Conservation (phyloP, 768 basidiomycete species). For the Russula sp. region DNA sequence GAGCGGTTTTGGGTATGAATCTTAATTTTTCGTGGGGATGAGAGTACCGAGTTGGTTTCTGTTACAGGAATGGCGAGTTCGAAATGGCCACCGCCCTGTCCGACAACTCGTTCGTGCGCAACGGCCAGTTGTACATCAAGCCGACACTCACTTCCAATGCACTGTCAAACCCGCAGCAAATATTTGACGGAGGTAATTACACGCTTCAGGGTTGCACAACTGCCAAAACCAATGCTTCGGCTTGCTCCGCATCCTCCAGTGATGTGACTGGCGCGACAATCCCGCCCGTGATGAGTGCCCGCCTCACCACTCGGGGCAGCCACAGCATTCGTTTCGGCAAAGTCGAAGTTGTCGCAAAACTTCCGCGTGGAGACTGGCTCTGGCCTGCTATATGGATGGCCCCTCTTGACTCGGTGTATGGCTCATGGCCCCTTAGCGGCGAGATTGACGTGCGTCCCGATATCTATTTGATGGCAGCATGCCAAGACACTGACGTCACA, state of each 20-base stretch:
- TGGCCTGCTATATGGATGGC: slow-evolving; percentile 45
- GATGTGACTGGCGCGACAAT: slow-evolving; percentile 34
- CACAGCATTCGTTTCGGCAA: slow-evolving; percentile 49
- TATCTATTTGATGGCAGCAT: background rate
- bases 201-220: slow-evolving; percentile 36
- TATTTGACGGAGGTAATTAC: slow-evolving; percentile 38
- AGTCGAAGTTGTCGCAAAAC: slow-evolving; percentile 47
- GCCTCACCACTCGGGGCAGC: slow-evolving; percentile 46
- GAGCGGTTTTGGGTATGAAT: slow-evolving; percentile 44
- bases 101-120: slow-evolving; percentile 40
- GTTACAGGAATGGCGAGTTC: slow-evolving; percentile 42
- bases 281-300: slow-evolving; percentile 50
- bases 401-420: slow-evolving; percentile 42
- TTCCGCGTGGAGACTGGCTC: slow-evolving; percentile 42
- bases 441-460: slow-evolving; percentile 48
- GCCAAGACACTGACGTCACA: background rate
- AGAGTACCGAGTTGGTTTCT: background rate
- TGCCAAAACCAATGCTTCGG: slow-evolving; percentile 32
- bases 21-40: background rate
- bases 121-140: slow-evolving; percentile 52
- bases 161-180: slow-evolving; percentile 33
- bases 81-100: slow-evolving; percentile 44
- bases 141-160: slow-evolving; percentile 52
- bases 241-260: slow-evolving; percentile 43
- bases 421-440: slow-evolving; percentile 49